Evolutionary conservation across 306 rosid genomes (phyloP).

Genomic region (Castanopsis chinensis): DNA sequence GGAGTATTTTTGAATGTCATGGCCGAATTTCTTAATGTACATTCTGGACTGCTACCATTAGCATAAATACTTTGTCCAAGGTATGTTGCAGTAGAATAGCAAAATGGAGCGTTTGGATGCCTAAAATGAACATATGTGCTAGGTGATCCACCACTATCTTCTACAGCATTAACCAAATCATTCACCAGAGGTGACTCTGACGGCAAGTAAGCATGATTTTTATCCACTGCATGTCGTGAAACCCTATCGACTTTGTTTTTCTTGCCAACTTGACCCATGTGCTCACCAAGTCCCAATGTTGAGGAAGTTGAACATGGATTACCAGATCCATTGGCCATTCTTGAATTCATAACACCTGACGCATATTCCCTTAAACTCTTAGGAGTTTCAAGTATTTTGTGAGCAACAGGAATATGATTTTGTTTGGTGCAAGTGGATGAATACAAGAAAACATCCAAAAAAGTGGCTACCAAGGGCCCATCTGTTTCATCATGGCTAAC

Average conservation of each 20-base stretch:
- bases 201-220: neutral
- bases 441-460: conserved; percentile 7
- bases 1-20: conserved; percentile 50
- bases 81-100: conserved; percentile 17
- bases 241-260: neutral
- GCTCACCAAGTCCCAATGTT: conserved; percentile 10
- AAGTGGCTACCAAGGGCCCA: neutral
- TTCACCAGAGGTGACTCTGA: neutral
- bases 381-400: conserved; percentile 15
- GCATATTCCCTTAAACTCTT: conserved; percentile 25
- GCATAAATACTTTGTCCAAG: neutral
- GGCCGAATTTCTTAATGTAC: conserved; percentile 43
- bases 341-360: conserved; percentile 7
- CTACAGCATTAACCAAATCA: conserved; percentile 1
- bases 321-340: conserved; percentile 13
- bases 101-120: neutral
- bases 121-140: neutral
- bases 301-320: conserved; percentile 12
- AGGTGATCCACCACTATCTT: conserved; percentile 3
- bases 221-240: neutral
- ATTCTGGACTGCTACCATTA: conserved; percentile 37
- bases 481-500: conserved; percentile 1
- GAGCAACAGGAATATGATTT: conserved; percentile 12
- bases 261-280: conserved; percentile 8
- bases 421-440: conserved; percentile 2